phyloP scores from a whole-genome alignment of 176 grass and related monocot genomes.

The Triticum monococcum region DNA sequence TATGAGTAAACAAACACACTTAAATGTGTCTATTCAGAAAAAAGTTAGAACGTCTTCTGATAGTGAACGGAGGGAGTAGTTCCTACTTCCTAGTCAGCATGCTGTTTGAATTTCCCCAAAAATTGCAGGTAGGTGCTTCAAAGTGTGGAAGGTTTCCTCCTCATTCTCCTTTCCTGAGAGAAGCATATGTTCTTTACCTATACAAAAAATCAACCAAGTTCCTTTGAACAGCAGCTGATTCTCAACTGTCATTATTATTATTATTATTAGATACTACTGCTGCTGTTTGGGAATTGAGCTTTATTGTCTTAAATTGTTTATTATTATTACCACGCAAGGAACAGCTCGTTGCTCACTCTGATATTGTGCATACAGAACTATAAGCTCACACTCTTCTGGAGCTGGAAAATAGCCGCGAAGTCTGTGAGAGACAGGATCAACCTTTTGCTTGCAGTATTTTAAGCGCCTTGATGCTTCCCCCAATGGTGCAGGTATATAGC shows the following conservation, averaged over 20 bases:
- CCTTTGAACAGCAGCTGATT: neutral
- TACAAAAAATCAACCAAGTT: neutral
- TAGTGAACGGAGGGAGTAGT: no score
- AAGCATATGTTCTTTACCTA: neutral
- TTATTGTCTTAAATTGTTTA: neutral
- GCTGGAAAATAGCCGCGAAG: neutral
- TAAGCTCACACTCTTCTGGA: neutral
- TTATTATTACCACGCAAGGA: neutral
- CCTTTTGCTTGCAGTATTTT: neutral
- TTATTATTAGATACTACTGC: neutral
- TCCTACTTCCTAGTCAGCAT: neutral
- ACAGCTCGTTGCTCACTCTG: neutral
- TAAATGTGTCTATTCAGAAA: no score
- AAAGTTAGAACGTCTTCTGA: no score
- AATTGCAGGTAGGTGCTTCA: neutral
- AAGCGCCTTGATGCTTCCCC: neutral
- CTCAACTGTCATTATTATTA: neutral
- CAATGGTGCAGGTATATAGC: neutral
- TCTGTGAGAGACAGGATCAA: neutral
- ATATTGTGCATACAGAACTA: neutral
- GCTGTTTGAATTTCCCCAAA: neutral
- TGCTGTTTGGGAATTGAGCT: neutral
- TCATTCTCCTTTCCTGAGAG: neutral
- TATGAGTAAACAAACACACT: no score
- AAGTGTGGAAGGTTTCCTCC: neutral